These are phyloP conservation scores for Aspergillus flavus DNA, from an alignment of 2,329 filamentous ascomycete genomes.

Conservation along the genomic window DNA sequence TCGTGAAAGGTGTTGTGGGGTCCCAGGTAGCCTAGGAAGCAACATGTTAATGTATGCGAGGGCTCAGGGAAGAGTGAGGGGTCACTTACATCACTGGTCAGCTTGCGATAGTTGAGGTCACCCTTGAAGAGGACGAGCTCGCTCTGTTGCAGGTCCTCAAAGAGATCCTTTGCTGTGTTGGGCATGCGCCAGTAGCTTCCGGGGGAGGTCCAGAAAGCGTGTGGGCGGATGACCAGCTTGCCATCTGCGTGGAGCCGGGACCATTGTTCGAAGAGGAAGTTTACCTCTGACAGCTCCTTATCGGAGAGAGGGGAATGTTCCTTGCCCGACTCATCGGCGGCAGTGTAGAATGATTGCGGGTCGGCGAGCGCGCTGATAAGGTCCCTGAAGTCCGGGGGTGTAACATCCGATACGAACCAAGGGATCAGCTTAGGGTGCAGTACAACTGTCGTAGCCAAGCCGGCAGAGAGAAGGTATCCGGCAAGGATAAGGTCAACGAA, in stretches of 20 bases:
- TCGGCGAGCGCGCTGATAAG: constrained; percentile 78
- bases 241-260: constrained; percentile 78
- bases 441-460: constrained; percentile 82
- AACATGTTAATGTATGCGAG: not conserved
- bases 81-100: constrained; percentile 79
- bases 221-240: constrained; percentile 78
- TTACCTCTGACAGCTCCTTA: constrained; percentile 66
- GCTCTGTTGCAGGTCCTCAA: constrained; percentile 76
- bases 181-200: constrained; percentile 91
- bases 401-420: constrained; percentile 97
- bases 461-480: constrained; percentile 82
- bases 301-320: constrained; percentile 65
- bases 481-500: constrained; percentile 93
- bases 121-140: constrained; percentile 96
- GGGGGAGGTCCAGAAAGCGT: constrained; percentile 86
- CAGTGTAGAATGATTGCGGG: constrained; percentile 77
- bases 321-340: constrained; percentile 65
- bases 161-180: constrained; percentile 64
- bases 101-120: constrained; percentile 92
- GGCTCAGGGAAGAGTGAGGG: not conserved
- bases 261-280: constrained; percentile 83
- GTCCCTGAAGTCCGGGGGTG: constrained; percentile 82
- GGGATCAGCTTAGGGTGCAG: constrained; percentile 93
- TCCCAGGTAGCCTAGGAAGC: constrained; percentile 71
- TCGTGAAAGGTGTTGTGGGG: constrained; percentile 79